Conservation (phyloP, 768 basidiomycete species). For the Porpolomopsis calyptriformis region DNA sequence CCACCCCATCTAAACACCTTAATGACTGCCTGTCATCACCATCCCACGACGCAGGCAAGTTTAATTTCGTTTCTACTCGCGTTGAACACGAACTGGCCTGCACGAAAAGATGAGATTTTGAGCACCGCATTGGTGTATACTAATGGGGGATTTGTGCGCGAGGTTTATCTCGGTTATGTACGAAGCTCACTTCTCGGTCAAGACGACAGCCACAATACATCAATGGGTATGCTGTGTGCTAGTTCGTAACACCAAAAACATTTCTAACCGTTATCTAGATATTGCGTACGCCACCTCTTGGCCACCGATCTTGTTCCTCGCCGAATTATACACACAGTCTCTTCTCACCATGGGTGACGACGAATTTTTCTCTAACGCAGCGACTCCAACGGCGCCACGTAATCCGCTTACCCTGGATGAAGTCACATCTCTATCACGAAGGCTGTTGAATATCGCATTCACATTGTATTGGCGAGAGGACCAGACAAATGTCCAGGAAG, state of each 20-base stretch:
- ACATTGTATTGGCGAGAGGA: constrained; percentile 46
- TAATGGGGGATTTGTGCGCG: constrained; percentile 56
- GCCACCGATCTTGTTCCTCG: constrained; percentile 66
- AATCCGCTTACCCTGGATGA: constrained; percentile 83
- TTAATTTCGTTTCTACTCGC: constrained; percentile 51
- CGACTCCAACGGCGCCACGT: constrained; percentile 25
- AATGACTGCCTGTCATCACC: constrained; percentile 32
- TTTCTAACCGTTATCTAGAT: constrained; percentile 24
- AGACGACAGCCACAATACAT: constrained; percentile 28
- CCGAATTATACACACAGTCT: constrained; percentile 73
- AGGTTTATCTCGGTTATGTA: constrained; percentile 63
- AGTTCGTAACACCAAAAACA: neutral
- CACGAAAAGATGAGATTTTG: constrained; percentile 46
- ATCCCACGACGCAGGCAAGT: constrained; percentile 29
- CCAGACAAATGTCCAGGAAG: constrained; percentile 17
- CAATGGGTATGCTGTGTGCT: constrained; percentile 16
- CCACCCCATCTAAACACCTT: constrained; percentile 45
- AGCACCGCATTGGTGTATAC: constrained; percentile 37
- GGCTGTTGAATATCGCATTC: constrained; percentile 78
- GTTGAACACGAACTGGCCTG: constrained; percentile 51
- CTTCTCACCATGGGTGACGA: constrained; percentile 92
- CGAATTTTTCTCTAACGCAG: constrained; percentile 68
- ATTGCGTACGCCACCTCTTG: constrained; percentile 37
- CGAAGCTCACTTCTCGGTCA: constrained; percentile 51
- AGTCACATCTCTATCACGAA: constrained; percentile 59